phyloP scores from a whole-genome alignment of 768 basidiomycete genomes.

The Candolleomyces aberdarensis region DNA sequence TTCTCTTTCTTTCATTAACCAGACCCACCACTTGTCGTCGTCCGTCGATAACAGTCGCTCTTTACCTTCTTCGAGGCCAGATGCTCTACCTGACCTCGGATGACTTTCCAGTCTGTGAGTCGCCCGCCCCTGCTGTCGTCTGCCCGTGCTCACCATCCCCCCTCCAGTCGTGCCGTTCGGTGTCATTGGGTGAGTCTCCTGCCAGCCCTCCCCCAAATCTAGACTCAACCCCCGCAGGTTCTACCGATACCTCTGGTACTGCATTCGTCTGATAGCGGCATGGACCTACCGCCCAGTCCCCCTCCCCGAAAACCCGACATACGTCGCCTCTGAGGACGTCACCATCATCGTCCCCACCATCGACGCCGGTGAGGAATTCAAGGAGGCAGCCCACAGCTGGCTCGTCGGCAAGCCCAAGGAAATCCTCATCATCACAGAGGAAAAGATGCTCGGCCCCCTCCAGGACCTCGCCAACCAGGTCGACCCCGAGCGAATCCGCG shows the following conservation, averaged over 20 bases:
- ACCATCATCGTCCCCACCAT: conserved; percentile 97
- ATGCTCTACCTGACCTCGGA: conserved; percentile 93
- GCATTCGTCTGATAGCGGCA: conserved; percentile 79
- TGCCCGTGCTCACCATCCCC: conserved; percentile 15
- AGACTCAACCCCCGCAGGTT: conserved; percentile 47
- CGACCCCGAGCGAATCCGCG: conserved; percentile 79
- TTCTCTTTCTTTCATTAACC: conserved; percentile 6
- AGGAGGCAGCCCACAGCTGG: conserved; percentile 90
- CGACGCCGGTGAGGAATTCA: conserved; percentile 94
- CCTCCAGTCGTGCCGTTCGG: conserved; percentile 84
- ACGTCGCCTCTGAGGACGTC: conserved; percentile 87
- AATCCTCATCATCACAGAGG: conserved; percentile 70
- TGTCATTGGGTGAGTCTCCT: conserved; percentile 65
- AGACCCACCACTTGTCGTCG: conserved; percentile 28
- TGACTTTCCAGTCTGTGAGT: conserved; percentile 87
- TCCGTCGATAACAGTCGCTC: conserved; percentile 35
- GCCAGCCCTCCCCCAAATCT: not conserved
- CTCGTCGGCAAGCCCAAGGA: conserved; percentile 89
- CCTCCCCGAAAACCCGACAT: conserved; percentile 86
- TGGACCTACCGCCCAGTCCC: conserved; percentile 86
- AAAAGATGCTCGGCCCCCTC: conserved; percentile 85
- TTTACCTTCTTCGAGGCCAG: conserved; percentile 22
- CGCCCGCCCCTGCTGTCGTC: not conserved
- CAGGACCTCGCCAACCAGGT: conserved; percentile 88
- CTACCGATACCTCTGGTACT: conserved; percentile 92